phyloP scores from a whole-genome alignment of 2,329 filamentous ascomycete genomes.

The Colletotrichum musae region DNA sequence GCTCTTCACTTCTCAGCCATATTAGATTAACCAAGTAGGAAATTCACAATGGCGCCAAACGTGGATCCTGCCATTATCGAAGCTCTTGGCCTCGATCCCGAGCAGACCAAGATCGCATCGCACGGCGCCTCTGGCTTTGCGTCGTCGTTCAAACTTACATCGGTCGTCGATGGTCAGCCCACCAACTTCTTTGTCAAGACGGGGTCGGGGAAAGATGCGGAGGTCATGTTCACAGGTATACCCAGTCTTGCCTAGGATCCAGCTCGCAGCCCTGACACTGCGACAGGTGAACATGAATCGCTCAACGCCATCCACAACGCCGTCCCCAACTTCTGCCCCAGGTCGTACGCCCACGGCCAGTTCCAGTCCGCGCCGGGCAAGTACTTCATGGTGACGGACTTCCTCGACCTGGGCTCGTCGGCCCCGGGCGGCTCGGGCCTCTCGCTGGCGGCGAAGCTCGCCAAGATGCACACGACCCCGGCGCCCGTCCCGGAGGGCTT shows the following conservation, averaged over 20 bases:
- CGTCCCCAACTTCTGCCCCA: constrained; percentile 83
- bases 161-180: constrained; percentile 62
- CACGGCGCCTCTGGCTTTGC: constrained; percentile 79
- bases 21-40: too few species aligned
- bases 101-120: constrained; percentile 67
- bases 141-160: constrained; percentile 73
- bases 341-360: constrained; percentile 79
- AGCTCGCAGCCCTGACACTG: constrained; percentile 48
- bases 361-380: constrained; percentile 65
- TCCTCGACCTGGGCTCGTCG: constrained; percentile 74
- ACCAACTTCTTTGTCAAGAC: constrained; percentile 81
- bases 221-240: constrained; percentile 78
- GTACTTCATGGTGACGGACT: constrained; percentile 81
- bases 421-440: constrained; percentile 61
- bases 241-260: constrained; percentile 44
- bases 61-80: constrained; percentile 75
- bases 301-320: constrained; percentile 83
- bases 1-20: background rate
- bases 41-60: constrained; percentile 47
- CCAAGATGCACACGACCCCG: constrained; percentile 81
- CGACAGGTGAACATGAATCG: constrained; percentile 82
- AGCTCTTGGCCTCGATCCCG: constrained; percentile 72
- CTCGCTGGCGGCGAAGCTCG: constrained; percentile 82
- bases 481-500: constrained; percentile 75
- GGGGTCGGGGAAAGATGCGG: constrained; percentile 70